Percentiles rank a stretch among this genome's conserved stretches.
These are phyloP conservation scores for Trichosanthes cucumerina DNA, from an alignment of 306 rosid genomes.

Conservation along the genomic window DNA sequence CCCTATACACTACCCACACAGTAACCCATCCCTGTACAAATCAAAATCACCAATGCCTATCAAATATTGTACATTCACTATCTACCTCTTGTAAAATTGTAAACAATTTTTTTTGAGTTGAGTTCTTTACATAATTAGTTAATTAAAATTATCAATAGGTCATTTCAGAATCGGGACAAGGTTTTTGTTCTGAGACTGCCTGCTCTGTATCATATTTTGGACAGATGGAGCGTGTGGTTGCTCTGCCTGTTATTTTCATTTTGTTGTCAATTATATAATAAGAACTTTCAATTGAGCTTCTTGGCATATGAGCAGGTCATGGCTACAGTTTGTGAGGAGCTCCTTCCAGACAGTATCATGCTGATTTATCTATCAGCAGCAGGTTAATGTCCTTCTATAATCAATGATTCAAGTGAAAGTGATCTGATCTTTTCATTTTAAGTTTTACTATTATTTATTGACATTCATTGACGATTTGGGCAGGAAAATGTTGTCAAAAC, in stretches of 20 bases:
- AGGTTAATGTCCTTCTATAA: slow-evolving; percentile 42
- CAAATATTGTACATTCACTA: not conserved
- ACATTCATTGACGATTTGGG: slow-evolving; percentile 21
- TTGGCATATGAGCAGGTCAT: slow-evolving; percentile 45
- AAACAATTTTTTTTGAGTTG: not conserved
- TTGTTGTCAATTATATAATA: not conserved
- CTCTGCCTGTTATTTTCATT: not conserved
- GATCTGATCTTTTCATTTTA: not conserved
- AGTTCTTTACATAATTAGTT: not conserved
- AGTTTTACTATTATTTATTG: slow-evolving; percentile 4
- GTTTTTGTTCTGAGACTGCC: not conserved
- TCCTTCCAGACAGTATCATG: slow-evolving; percentile 70
- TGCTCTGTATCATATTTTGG: not conserved
- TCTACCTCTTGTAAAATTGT: not conserved
- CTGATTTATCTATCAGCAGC: slow-evolving; percentile 84
- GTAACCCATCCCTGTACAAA: not conserved
- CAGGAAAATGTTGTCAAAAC: slow-evolving; percentile 62
- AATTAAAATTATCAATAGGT: not conserved
- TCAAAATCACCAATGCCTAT: not conserved
- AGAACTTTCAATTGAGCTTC: not conserved
- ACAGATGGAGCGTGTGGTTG: not conserved
- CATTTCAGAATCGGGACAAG: not conserved
- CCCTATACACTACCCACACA: too few species aligned
- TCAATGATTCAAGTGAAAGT: slow-evolving; percentile 13
- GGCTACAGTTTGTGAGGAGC: slow-evolving; percentile 97